phyloP scores from a whole-genome alignment of 1,284 basidiomycete species.

The Acaromyces ingoldii region DNA sequence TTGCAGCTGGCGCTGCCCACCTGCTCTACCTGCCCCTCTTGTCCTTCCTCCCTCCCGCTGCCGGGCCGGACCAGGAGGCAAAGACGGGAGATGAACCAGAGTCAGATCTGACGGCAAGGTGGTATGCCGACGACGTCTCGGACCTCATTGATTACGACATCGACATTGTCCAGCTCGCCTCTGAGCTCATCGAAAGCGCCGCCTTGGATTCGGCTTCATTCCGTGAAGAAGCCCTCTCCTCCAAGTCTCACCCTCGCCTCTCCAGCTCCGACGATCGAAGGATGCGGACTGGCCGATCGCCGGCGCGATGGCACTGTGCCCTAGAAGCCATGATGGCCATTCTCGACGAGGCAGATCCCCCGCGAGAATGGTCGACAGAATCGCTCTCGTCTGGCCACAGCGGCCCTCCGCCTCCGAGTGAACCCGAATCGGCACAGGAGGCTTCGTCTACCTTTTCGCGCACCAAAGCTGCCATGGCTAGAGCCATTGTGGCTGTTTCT shows the following conservation, averaged over 20 bases:
- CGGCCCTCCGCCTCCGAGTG: background rate
- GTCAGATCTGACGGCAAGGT: constrained; percentile 1
- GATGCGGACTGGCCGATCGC: too few species aligned
- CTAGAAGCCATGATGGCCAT: constrained; percentile 27
- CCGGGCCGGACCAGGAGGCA: background rate
- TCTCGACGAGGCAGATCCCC: constrained; percentile 25
- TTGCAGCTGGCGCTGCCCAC: constrained; percentile 6
- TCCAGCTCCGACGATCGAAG: too few species aligned
- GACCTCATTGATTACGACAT: constrained; percentile 29
- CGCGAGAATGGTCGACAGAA: constrained; percentile 17
- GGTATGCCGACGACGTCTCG: constrained; percentile 21
- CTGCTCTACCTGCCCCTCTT: constrained; percentile 17
- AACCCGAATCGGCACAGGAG: constrained; percentile 23
- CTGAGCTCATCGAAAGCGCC: constrained; percentile 23
- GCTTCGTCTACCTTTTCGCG: constrained; percentile 69
- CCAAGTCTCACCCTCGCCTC: background rate
- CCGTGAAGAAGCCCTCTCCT: constrained; percentile 10
- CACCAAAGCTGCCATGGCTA: constrained; percentile 77
- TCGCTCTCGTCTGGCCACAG: background rate
- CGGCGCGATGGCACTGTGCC: too few species aligned
- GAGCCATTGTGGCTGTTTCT: constrained; percentile 74
- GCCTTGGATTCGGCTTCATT: constrained; percentile 19
- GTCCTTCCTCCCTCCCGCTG: constrained; percentile 1
- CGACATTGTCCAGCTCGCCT: constrained; percentile 23
- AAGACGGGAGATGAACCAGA: background rate